Base-by-base conservation (phyloP, 768 basidiomycete species). In the Lactarius hatsudake region DNA sequence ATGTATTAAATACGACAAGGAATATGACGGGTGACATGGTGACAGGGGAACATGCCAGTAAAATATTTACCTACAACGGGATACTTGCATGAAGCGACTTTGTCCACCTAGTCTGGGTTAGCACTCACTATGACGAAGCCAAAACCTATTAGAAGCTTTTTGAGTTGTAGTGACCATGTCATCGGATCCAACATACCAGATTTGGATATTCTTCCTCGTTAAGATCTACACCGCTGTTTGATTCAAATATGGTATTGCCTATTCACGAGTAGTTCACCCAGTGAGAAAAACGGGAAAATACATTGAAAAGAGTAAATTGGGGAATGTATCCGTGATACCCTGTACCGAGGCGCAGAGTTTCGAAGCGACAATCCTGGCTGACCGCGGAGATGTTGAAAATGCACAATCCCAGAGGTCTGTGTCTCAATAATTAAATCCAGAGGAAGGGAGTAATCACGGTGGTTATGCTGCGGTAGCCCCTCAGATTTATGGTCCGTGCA, bases 401-500 rank as follows among this genome's bases (percentile, higher is more conserved):
- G 32, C 32, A 57, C 34, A 57, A 30, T 57, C 54, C 54, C 30
- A 36, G 28, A n/a, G 30, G 34, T 30, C 56, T 12, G 15, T 54
- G 1, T 63, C 56, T 17, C 45, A 40, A 34, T 62, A 62, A 61
- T 62, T 63, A 53, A 55, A 55, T 43, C 53, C 61, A 13, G 18
- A n/a, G 15, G 45, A 38, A 32, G 62, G 56, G 32, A 59, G 12
- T 15, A 30, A 36, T 67, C 64, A 36, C 6, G 15, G 15, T 34
- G 28, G 56, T 51, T 30, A 42, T 61, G 54, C 65, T 56, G 68
- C 65, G 65, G 64, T 68, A 68, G 68, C 68, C 71, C 64, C 69
- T 72, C 69, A 72, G 69, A 69, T 72, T 71, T 73, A 34, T 34
- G 70, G 70, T 71, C 69, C 69, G 69, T 68, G 71, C 62, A 68